Base-by-base conservation (phyloP, 148 eudicot genomes). In the Rhododendron mucronatum region DNA sequence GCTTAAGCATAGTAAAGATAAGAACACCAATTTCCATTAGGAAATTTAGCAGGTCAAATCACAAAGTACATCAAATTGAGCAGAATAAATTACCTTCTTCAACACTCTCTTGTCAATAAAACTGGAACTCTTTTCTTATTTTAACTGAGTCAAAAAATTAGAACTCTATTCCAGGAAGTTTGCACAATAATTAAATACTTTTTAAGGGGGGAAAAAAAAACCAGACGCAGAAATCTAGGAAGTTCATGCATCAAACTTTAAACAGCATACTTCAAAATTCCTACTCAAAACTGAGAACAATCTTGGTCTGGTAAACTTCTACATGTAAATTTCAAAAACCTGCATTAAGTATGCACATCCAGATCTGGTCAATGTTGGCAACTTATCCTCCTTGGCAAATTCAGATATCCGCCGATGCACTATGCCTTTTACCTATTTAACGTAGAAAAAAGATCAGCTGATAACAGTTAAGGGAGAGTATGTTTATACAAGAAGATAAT, bases 291-390 rank as follows among this genome's bases (percentile, higher is more conserved):
- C 48, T 50, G 45, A 33, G 47, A 81, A 37, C 8, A 48, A 84
- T 11, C 33, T 18, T 33, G 69, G n/a, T 82, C 23, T 78, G 78
- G 18, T 69, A 26, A 53, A 87, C 53, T 61, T 26, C 7, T 85
- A 71, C 23, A 44, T 0, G 39, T 39, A 71, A 84, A 18, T 78
- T 83, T 44, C 77, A 77, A 86, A 50, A 45, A 97, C 99, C 98
- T 97, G 99, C 90, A 93, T 93, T 83, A 97, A 89, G 88, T 97
- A 97, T 85, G 96, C 95, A 91, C 98, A 97, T 63, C 99, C 99
- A 84, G 97, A 97, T 89, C 99, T 92, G 59, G 98, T 95, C 91
- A 97, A 91, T 15, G 98, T 94, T 71, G 98, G 98, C 91, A 97
- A 89, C 59, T 90, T 90, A 88, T 97, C 99, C 90, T 93, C 95